phyloP scores from a whole-genome alignment of 495 filamentous ascomycete genomes.

The Jackrogersella multiformis region DNA sequence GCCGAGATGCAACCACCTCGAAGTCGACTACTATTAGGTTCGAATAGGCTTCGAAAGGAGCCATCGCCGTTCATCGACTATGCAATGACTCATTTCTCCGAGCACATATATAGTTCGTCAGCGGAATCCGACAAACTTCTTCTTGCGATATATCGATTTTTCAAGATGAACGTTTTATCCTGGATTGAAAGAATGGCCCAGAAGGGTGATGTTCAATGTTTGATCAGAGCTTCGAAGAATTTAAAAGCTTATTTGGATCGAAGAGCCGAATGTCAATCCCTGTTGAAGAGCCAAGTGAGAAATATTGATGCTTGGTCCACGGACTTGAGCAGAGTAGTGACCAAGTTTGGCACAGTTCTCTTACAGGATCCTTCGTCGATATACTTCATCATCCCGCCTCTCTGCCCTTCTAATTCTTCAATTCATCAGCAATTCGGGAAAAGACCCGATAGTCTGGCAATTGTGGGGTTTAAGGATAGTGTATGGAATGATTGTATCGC shows the following conservation, averaged over 20 bases:
- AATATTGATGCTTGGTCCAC: conserved; percentile 1
- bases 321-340: background rate
- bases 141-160: background rate
- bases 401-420: background rate
- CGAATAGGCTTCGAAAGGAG: background rate
- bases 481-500: conserved; percentile 5
- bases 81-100: background rate
- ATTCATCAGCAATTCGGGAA: conserved; percentile 1
- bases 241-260: background rate
- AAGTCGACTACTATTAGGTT: background rate
- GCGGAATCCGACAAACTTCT: background rate
- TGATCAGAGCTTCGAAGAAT: conserved; percentile 3
- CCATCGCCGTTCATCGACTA: background rate
- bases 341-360: background rate
- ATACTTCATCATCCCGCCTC: background rate
- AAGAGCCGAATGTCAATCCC: background rate
- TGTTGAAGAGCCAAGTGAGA: background rate
- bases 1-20: background rate
- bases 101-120: background rate
- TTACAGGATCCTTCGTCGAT: background rate
- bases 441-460: background rate
- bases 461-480: background rate
- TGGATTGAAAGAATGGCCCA: background rate
- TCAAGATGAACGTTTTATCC: background rate
- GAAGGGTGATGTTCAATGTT: background rate